Evolutionary conservation across 106 monocot genomes (phyloP), one percentile per base, ranked within the genome.

Genomic region (Iris macrosiphon): DNA sequence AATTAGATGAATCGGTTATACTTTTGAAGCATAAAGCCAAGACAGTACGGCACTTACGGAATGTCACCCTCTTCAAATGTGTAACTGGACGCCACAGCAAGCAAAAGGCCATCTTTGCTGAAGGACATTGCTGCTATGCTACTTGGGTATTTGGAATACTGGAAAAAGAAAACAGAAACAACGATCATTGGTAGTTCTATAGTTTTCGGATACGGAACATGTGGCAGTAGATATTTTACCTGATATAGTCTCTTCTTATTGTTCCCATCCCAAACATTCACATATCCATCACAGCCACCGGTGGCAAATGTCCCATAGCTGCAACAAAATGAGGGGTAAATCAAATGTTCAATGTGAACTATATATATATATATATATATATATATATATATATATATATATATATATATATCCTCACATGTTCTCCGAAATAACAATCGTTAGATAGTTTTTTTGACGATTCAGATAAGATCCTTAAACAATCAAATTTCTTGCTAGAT

Each of bases 271-370:
- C 95, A 96, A 16, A 96, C 89, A 70, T 96, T 96, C 9, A 96
- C 95, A 72, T 59, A 89, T 15, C 95, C 95, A 77, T 96, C 95
- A 67, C 95, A 96, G 16, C 95, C 95, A 45, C 95, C 95, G 40
- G 95, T 96, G 31, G 95, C 95, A 86, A 96, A 96, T 23, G 95
- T 96, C 39, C 95, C 95, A 66, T 90, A 90, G 54, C 95, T 96
- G 64, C 55, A 71, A 34, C 10, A 57, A n/a, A n/a, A n/a, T n/a
- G n/a, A n/a, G n/a, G n/a, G 13, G 1, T 44, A 60, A 59, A 40
- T 25, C 23, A 32, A 54, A 16, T 28, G 31, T 7, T 19, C 0
- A 53, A 32, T 53, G 17, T 25, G 0, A 19, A 53, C 17, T 20
- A 9, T 30, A 21, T 24, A 2, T 25, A 47, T 47, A 25, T 20